Base-by-base conservation (phyloP, 2,329 filamentous ascomycete genomes). In the Penicillium glabrum region DNA sequence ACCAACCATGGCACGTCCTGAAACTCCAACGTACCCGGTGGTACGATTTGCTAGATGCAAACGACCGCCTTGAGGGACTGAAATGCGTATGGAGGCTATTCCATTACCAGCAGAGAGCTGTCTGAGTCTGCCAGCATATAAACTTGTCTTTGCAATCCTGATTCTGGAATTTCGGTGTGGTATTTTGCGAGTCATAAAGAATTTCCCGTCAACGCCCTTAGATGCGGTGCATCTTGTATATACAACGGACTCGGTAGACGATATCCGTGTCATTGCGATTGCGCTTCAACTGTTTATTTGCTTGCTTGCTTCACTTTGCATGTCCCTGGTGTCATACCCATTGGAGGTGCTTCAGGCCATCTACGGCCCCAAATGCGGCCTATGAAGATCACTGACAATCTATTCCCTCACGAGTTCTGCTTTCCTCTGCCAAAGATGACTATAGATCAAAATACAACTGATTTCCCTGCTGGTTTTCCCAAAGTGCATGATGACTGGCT, bases 1-100 rank as follows among this genome's bases (percentile, higher is more conserved):
- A 76, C 8, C 65, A 74, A 27, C 68, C 75, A 10, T 86, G 83
- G 83, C 77, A 79, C 63, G 74, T 77, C 3, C 81, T 86, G 23
- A 74, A 75, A 33, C 66, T 87, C 31, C 78, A 82, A 51, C 79
- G 84, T 33, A 84, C 82, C 41, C 73, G 75, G 45, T 88, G 85
- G 85, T 85, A 80, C 60, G 81, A 88, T 68, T 69, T 88, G 4
- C 79, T 88, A 56, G 72, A 82, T 16, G 62, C 77, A 2, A 72
- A 80, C 21, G 80, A 87, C 44, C 79, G 85, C 19, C 67, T 80
- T 9, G 82, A 86, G 67, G 81, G 80, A 5, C 80, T 86, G 69
- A 73, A 80, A 48, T 82, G 79, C 0, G 64, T 87, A 5, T 87
- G 85, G 85, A 80, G 78, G 8, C 67, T 86, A 23, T 80, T 86